Base-by-base conservation (phyloP, 331 rosid genomes). In the Acacia concinna region DNA sequence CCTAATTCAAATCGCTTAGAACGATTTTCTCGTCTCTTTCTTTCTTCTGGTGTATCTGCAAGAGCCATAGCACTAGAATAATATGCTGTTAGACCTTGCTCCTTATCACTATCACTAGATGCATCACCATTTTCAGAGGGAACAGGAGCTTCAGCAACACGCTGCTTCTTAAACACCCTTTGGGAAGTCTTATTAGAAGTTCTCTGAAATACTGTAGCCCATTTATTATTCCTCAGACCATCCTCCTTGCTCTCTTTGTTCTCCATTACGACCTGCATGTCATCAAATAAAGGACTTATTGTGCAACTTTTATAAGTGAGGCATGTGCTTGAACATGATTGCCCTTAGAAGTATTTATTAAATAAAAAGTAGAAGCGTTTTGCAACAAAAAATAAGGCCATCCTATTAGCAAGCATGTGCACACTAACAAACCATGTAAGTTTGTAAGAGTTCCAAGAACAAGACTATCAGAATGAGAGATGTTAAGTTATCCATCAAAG, bases 91-190 rank as follows among this genome's bases (percentile, higher is more conserved):
- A 90, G 87, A 82, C 87, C 86, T 86, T 90, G 92, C 71, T 96
- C 99, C 83, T 89, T 87, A 69, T 93, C 97, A 86, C 99, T 91
- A 74, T 91, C 99, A 82, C 97, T 91, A 51, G 98, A 93, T 21
- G 92, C 85, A 78, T 88, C 90, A 38, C 91, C 92, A 78, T 90
- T 89, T 86, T 89, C 94, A 79, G 76, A 67, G 56, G 86, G 81
- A 76, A 73, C 43, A 30, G 73, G 75, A 79, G 79, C 88, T 79
- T 96, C 90, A 56, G 82, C 69, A 82, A 86, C 83, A 38, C 99
- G 92, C 84, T 88, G 99, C 90, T 88, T 91, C 88, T 96, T 96
- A 79, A 83, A 84, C 34, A 88, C 82, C 83, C 91, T 85, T 78
- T 89, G 97, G 62, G 85, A 69, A 27, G 80, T 74, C 85, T 85